Conservation (phyloP, 805 yeast species). For the Myxozyma vanderwaltii region DNA sequence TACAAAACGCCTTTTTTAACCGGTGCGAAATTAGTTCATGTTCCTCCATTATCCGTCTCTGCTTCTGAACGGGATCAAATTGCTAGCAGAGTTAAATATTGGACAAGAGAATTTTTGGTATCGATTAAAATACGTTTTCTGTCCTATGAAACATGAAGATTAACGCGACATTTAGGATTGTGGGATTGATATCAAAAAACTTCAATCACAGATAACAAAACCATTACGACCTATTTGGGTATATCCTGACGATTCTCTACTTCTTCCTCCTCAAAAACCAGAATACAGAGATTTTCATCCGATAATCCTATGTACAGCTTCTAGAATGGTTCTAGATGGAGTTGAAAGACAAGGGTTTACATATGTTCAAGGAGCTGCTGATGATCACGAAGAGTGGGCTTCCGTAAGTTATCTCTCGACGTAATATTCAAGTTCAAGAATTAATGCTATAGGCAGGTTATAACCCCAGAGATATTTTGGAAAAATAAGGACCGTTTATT, state of each 20-base stretch:
- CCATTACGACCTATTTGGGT: constrained; percentile 71
- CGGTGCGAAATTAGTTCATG: constrained; percentile 36
- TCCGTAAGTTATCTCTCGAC: constrained; percentile 7
- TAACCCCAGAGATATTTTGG: constrained; percentile 66
- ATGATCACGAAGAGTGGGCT: constrained; percentile 89
- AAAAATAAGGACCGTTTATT: constrained; percentile 41
- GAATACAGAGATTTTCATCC: constrained; percentile 47
- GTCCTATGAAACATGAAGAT: neutral
- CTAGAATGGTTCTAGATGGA: constrained; percentile 64
- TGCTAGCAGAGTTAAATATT: constrained; percentile 48
- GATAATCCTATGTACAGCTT: constrained; percentile 60
- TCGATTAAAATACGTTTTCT: constrained; percentile 33
- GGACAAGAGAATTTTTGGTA: constrained; percentile 50
- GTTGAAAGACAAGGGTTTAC: constrained; percentile 51
- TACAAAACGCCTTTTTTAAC: constrained; percentile 36
- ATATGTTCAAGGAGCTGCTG: constrained; percentile 93
- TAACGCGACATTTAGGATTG: constrained; percentile 14
- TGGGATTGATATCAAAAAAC: constrained; percentile 45
- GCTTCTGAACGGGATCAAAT: constrained; percentile 60
- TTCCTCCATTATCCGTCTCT: constrained; percentile 58
- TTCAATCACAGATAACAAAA: constrained; percentile 46
- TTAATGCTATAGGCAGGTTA: constrained; percentile 32
- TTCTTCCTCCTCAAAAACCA: constrained; percentile 44
- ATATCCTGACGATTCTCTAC: constrained; percentile 52
- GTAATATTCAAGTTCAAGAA: neutral